These are phyloP conservation scores for Scutellaria baicalensis DNA, from an alignment of 257 asterid species.

Conservation along the genomic window DNA sequence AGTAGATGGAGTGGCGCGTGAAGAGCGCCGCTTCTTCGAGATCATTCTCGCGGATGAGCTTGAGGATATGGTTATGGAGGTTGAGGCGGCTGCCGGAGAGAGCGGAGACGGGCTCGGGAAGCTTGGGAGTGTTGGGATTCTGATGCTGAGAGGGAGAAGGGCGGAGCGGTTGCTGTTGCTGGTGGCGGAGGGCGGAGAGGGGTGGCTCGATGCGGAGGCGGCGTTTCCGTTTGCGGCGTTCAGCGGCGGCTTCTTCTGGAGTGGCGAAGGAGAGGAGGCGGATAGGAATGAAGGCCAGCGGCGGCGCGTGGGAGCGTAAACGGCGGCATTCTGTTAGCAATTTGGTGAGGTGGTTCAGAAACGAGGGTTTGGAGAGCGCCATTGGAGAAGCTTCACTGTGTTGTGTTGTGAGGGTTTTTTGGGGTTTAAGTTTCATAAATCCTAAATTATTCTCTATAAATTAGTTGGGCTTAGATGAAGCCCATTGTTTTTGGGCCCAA, in stretches of 20 bases:
- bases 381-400: conserved; percentile 22
- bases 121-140: conserved; percentile 81
- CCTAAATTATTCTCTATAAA: neutral
- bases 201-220: conserved; percentile 88
- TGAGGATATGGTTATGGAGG: conserved; percentile 70
- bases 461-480: neutral
- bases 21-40: conserved; percentile 86
- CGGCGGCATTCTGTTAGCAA: conserved; percentile 34
- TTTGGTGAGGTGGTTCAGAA: conserved; percentile 44
- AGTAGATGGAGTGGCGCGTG: conserved; percentile 91
- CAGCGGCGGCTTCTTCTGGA: conserved; percentile 95
- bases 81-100: conserved; percentile 70
- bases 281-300: conserved; percentile 28
- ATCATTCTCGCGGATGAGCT: conserved; percentile 82
- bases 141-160: conserved; percentile 38
- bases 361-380: conserved; percentile 69
- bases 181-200: conserved; percentile 58
- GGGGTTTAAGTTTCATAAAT: neutral
- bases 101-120: conserved; percentile 72
- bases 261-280: conserved; percentile 88
- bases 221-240: conserved; percentile 84
- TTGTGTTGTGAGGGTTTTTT: neutral
- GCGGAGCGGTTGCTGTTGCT: conserved; percentile 36
- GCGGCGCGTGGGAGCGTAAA: conserved; percentile 26
- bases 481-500: neutral